Conservation (phyloP, 106 monocot genomes). For the Phalaenopsis aphrodite region DNA sequence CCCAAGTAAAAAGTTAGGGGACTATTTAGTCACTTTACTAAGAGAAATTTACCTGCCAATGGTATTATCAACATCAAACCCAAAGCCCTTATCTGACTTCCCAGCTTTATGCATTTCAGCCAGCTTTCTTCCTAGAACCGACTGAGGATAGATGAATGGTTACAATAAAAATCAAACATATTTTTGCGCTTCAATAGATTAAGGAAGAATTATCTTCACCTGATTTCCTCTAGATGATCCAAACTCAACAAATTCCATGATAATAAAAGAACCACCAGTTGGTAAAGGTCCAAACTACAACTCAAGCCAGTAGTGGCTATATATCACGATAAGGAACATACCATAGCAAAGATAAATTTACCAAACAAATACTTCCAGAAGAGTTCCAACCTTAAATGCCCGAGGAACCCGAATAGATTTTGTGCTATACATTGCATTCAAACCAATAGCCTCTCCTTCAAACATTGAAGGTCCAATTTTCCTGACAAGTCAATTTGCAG, state of each 20-base stretch:
- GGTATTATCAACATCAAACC: conserved; percentile 87
- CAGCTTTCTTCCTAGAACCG: conserved; percentile 69
- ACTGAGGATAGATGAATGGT: conserved; percentile 33
- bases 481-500: conserved; percentile 22
- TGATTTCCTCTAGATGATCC: conserved; percentile 64
- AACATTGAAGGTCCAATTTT: conserved; percentile 88
- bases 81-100: conserved; percentile 77
- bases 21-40: too few species aligned
- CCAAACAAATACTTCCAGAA: not conserved
- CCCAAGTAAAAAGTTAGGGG: too few species aligned
- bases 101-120: conserved; percentile 97
- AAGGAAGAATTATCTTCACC: conserved; percentile 21
- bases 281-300: conserved; percentile 67
- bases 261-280: conserved; percentile 81
- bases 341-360: not conserved
- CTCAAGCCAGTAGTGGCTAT: not conserved
- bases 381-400: conserved; percentile 69
- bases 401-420: conserved; percentile 80
- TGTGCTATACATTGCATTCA: conserved; percentile 76
- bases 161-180: not conserved
- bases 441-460: conserved; percentile 79
- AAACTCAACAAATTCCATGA: conserved; percentile 92
- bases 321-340: not conserved
- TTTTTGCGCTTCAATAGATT: not conserved
- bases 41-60: conserved; percentile 63